phyloP scores from a whole-genome alignment of 306 rosid genomes.

The Ormosia emarginata region DNA sequence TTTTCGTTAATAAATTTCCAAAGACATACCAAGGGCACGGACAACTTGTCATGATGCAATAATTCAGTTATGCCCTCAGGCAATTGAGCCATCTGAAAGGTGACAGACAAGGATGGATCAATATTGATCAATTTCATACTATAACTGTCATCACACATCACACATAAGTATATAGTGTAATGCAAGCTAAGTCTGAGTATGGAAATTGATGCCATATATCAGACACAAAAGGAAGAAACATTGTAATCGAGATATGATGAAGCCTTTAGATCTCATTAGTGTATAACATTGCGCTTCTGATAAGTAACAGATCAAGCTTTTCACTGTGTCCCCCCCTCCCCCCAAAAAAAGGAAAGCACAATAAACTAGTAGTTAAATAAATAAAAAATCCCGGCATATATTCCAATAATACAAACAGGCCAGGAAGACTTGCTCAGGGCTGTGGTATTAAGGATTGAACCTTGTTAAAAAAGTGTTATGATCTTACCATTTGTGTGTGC shows the following conservation, averaged over 20 bases:
- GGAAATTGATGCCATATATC: not conserved
- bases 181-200: not conserved
- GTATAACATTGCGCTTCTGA: not conserved
- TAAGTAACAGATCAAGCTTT: not conserved
- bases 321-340: not conserved
- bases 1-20: conserved; percentile 14
- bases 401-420: not conserved
- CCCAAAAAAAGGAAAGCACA: not conserved
- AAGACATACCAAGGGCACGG: conserved; percentile 78
- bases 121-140: conserved; percentile 14
- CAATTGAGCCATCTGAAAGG: conserved; percentile 90
- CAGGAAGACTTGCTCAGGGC: not conserved
- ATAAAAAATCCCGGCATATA: too few species aligned
- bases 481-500: not conserved
- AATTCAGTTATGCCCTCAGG: conserved; percentile 96
- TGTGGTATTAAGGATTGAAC: not conserved
- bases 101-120: conserved; percentile 29
- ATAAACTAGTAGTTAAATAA: not conserved
- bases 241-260: conserved; percentile 1
- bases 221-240: conserved; percentile 14
- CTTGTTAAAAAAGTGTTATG: not conserved
- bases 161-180: not conserved
- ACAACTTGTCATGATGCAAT: conserved; percentile 76
- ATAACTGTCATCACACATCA: not conserved
- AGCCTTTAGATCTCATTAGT: not conserved